Evolutionary conservation across 208 protist species (phyloP), one percentile per base, ranked within the genome.

Genomic region (Leptomonas pyrrhocoris): DNA sequence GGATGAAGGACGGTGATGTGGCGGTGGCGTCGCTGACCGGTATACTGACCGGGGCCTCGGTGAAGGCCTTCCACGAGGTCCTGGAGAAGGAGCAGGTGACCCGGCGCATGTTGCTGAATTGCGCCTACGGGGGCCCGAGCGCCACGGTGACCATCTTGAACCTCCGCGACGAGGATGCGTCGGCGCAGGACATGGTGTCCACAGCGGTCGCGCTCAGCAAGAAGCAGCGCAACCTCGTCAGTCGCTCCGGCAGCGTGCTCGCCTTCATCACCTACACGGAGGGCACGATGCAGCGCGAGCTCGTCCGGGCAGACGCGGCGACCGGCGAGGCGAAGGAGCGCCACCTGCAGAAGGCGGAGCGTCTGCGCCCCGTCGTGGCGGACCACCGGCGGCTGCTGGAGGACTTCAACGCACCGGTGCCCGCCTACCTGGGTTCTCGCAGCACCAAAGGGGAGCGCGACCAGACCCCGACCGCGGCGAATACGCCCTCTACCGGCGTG

Each of bases 211-310:
- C 61, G 2, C 42, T 86, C 7, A 71, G 71, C 53, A 81, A 82
- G 68, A 56, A 60, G 54, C 77, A 69, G 55, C 63, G 62, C 59
- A 83, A 83, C 61, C 38, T 80, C 16, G 74, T 69, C 49, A 83
- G 67, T 60, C 69, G 69, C 60, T 40, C 66, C 25, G 76, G 81
- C 55, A 79, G 73, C 68, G 70, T 86, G 49, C 49, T 54, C 21
- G 68, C 69, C 28, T 86, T 83, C 55, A 50, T 81, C 21, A 68
- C 48, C 36, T 79, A 80, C 55, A 80, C 73, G 23, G 76, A 86
- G 54, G 36, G 51, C 28, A 55, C 77, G 31, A 60, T 80, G 58
- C 60, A 69, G 55, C 72, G 72, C 19, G 77, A 83, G 51, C 59
- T 67, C 40, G 53, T 46, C 2, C 68, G 50, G n/a, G 72, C 68